Conservation (phyloP, 768 basidiomycete species). For the Melanogaster broomeanus region DNA sequence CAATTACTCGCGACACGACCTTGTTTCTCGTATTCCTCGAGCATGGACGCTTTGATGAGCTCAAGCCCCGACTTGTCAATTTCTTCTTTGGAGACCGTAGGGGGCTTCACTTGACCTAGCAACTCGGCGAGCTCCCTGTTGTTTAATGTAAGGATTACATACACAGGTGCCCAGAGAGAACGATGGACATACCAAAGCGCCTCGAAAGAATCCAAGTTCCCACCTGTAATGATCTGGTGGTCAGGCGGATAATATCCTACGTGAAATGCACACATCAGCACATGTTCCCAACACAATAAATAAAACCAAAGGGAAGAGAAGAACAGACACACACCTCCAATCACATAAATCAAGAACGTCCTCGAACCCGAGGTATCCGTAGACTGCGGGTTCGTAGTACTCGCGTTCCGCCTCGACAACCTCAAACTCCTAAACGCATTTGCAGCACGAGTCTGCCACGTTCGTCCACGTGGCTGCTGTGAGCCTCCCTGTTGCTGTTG, state of each 20-base stretch:
- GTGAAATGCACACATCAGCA: conserved; percentile 6
- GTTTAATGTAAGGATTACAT: background rate
- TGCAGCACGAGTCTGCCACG: conserved; percentile 66
- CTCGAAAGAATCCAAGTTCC: conserved; percentile 77
- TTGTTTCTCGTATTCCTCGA: conserved; percentile 56
- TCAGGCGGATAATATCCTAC: conserved; percentile 90
- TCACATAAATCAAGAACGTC: conserved; percentile 90
- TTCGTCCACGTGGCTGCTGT: conserved; percentile 35
- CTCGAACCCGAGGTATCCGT: conserved; percentile 34
- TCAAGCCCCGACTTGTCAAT: conserved; percentile 84
- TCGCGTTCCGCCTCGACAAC: conserved; percentile 33
- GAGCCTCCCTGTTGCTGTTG: conserved; percentile 14
- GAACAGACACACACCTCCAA: conserved; percentile 56
- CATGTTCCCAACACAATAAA: background rate
- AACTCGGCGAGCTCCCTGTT: conserved; percentile 80
- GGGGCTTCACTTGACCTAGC: conserved; percentile 79
- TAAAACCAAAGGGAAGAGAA: background rate
- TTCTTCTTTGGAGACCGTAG: conserved; percentile 80
- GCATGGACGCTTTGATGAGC: conserved; percentile 57
- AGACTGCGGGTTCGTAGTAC: conserved; percentile 20
- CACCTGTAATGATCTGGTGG: conserved; percentile 85
- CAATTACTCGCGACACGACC: conserved; percentile 78
- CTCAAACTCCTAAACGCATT: conserved; percentile 59
- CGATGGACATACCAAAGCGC: conserved; percentile 61
- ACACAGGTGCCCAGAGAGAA: background rate